These are phyloP conservation scores for Citrus sp. DNA, from an alignment of 345 rosid genomes.

Conservation along the genomic window DNA sequence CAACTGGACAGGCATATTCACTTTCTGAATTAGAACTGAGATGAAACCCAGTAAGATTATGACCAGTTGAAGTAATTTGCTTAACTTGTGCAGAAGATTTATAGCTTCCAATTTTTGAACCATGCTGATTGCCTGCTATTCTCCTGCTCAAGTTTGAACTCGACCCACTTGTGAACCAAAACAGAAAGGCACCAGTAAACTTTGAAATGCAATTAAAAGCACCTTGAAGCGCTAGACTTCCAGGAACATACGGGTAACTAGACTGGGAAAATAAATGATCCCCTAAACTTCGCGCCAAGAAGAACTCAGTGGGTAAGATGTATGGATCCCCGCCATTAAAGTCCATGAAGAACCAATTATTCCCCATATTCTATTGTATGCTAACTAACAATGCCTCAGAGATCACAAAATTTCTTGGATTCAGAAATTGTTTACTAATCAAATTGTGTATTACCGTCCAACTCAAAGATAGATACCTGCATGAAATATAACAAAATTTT, in stretches of 20 bases:
- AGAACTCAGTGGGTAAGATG: constrained; percentile 45
- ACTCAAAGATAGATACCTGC: constrained; percentile 12
- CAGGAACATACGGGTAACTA: constrained; percentile 36
- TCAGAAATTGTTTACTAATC: neutral
- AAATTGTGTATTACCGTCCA: neutral
- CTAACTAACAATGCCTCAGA: constrained; percentile 9
- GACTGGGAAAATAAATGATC: constrained; percentile 43
- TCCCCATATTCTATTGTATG: constrained; percentile 28
- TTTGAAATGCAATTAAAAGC: constrained; percentile 61
- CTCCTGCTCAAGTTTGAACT: constrained; percentile 43
- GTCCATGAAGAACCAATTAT: constrained; percentile 47
- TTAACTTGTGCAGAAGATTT: constrained; percentile 30
- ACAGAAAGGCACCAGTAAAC: constrained; percentile 52
- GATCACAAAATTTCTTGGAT: constrained; percentile 12
- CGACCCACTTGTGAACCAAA: constrained; percentile 47
- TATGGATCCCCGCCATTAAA: constrained; percentile 40
- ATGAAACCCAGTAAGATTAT: constrained; percentile 29
- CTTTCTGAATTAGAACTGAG: constrained; percentile 29
- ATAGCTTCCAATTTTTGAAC: constrained; percentile 29
- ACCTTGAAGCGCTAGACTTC: constrained; percentile 49
- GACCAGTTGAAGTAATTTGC: constrained; percentile 27
- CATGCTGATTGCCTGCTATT: constrained; percentile 31
- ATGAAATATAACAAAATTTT: neutral
- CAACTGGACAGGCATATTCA: constrained; percentile 23
- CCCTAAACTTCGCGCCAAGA: constrained; percentile 36